Evolutionary conservation across 2,329 filamentous ascomycete genomes (phyloP), one percentile per base, ranked within the genome.

Genomic region (Aschersonia sp.): DNA sequence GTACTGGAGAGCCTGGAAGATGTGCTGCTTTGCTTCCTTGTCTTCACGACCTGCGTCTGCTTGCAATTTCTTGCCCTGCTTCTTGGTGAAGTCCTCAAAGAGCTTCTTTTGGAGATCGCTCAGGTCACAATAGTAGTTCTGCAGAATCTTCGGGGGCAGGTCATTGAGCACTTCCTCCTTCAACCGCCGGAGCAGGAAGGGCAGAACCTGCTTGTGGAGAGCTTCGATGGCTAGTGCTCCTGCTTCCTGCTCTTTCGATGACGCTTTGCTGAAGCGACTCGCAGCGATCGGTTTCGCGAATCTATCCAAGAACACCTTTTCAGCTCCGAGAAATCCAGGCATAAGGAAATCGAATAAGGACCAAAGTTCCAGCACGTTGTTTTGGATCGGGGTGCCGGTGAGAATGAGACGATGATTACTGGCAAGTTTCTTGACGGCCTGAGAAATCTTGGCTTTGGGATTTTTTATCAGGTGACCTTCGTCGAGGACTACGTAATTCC

Each of bases 381-480:
- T 97, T 63, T 97, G 90, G 54, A 97, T 97, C 0, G 92, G 92
- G 2, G 92, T 98, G 41, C 92, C 92, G 0, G 92, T 98, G 5
- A 98, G 76, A 55, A 98, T 98, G 45, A 98, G 75, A 22, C 92
- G 85, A 61, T 98, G 94, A 57, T 98, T 97, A 61, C 88, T 95
- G 6, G 79, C 68, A 35, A 98, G 73, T 50, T 79, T 79, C 71
- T 98, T 98, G 54, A 97, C 90, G 0, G 92, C 89, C 51, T 89
- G 76, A 1, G 87, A 94, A 51, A 94, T 92, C 69, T 98, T 98
- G 2, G 94, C 89, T 62, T 92, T 94, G 4, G 92, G 88, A 62
- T 98, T 98, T 72, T 98, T 98, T 73, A 98, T 98, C 53, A 98
- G 69, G 68, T 98, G 92, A 2, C 94, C 92, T 68, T 98, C 92